These are phyloP conservation scores for Ogataea siamensis DNA, from an alignment of 805 yeast genomes.

Conservation along the genomic window DNA sequence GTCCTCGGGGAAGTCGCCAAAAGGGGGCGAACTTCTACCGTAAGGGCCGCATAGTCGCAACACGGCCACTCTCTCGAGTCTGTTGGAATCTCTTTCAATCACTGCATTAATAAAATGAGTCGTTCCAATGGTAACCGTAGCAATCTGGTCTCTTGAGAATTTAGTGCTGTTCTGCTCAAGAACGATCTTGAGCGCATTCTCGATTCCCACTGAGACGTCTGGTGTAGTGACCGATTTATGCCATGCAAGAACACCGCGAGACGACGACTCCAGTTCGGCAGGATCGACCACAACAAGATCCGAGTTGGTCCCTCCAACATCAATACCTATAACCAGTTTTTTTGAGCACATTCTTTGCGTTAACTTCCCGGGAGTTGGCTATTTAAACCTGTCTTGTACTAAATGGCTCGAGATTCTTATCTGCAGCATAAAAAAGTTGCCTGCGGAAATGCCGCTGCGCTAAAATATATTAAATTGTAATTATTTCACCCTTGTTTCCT, in stretches of 20 bases:
- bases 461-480: not conserved
- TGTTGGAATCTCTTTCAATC: slow-evolving; percentile 7
- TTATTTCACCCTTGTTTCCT: not conserved
- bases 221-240: slow-evolving; percentile 11
- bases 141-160: slow-evolving; percentile 5
- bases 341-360: too few relatives aligned
- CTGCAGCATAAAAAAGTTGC: too few relatives aligned
- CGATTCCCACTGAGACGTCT: slow-evolving; percentile 9
- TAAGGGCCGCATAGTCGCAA: slow-evolving; percentile 7
- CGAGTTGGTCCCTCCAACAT: slow-evolving; percentile 11
- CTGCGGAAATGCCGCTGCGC: not conserved
- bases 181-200: slow-evolving; percentile 5
- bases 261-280: slow-evolving; percentile 16
- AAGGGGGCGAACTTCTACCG: slow-evolving; percentile 9
- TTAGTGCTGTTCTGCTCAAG: slow-evolving; percentile 1
- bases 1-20: slow-evolving; percentile 10
- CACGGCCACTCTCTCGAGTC: slow-evolving; percentile 10
- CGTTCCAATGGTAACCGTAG: slow-evolving; percentile 9
- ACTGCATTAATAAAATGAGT: slow-evolving; percentile 12
- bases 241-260: slow-evolving; percentile 9
- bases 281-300: slow-evolving; percentile 12
- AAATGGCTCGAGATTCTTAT: too few relatives aligned
- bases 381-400: too few relatives aligned
- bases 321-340: slow-evolving; percentile 8
- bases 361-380: too few relatives aligned